Conservation (phyloP, 305 asterid genomes). For the Fraxinus greggii region DNA sequence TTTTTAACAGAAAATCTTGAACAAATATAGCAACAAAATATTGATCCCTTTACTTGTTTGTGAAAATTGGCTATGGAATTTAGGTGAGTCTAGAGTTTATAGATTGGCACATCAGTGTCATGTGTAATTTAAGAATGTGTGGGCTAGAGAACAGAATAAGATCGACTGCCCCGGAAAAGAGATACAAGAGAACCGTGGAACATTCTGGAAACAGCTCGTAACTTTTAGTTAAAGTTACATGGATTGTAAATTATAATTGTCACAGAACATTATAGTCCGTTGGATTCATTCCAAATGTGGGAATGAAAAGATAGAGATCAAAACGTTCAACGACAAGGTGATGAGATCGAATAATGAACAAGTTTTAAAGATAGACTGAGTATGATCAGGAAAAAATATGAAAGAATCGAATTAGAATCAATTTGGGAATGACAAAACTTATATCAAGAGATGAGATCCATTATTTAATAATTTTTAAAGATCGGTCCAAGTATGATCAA, state of each 20-base stretch:
- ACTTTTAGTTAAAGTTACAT: background rate
- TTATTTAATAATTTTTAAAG: background rate
- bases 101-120: background rate
- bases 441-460: no score
- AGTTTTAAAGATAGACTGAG: no score
- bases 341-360: background rate
- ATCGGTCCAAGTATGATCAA: background rate
- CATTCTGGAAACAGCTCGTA: conserved; percentile 21
- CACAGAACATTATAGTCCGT: background rate
- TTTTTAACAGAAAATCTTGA: background rate
- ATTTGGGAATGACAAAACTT: background rate
- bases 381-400: no score
- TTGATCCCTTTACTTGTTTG: background rate
- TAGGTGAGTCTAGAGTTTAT: background rate
- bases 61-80: background rate
- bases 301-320: background rate
- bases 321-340: background rate
- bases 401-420: background rate
- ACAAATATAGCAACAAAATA: background rate
- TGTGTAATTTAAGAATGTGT: background rate
- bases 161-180: conserved; percentile 14
- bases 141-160: background rate
- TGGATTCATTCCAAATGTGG: background rate
- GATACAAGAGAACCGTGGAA: conserved; percentile 14
- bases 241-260: background rate